Conservation (phyloP, 208 protist genomes). For the Crithidia acanthocephali region DNA sequence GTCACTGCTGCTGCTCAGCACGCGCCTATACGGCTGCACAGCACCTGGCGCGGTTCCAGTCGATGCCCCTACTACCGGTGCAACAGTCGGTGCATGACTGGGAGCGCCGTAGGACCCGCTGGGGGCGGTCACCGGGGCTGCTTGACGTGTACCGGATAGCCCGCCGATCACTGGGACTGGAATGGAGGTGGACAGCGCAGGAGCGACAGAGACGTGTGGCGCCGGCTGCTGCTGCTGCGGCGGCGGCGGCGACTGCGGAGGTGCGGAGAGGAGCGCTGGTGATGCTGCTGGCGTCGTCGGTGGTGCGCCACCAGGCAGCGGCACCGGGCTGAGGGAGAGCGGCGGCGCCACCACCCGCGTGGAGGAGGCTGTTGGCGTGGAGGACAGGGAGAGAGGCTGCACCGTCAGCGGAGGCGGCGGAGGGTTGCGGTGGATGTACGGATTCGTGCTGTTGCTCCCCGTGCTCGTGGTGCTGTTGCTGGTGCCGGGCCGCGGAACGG, state of each 20-base stretch:
- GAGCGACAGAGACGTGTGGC: not conserved
- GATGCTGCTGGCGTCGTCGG: not conserved
- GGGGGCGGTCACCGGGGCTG: not conserved
- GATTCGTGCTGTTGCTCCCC: constrained; percentile 16
- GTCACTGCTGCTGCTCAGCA: constrained; percentile 33
- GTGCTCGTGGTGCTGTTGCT: constrained; percentile 20
- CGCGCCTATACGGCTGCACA: constrained; percentile 9
- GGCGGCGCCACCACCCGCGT: constrained; percentile 24
- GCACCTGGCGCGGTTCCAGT: not conserved
- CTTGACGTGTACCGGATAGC: not conserved
- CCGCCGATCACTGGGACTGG: not conserved
- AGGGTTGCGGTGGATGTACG: constrained; percentile 1
- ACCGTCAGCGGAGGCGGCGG: constrained; percentile 5
- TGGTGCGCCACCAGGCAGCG: constrained; percentile 10
- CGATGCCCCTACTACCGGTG: too few species aligned
- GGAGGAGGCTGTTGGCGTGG: constrained; percentile 6
- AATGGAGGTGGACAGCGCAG: not conserved
- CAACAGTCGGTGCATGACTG: too few species aligned
- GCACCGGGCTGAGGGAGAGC: constrained; percentile 20
- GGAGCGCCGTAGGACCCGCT: not conserved
- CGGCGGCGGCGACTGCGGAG: not conserved
- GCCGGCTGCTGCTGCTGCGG: too few species aligned
- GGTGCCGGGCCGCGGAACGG: constrained; percentile 12
- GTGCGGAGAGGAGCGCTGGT: not conserved
- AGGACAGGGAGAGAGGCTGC: not conserved